phyloP scores from a whole-genome alignment of 257 asterid genomes.

The Solanum boliviense region DNA sequence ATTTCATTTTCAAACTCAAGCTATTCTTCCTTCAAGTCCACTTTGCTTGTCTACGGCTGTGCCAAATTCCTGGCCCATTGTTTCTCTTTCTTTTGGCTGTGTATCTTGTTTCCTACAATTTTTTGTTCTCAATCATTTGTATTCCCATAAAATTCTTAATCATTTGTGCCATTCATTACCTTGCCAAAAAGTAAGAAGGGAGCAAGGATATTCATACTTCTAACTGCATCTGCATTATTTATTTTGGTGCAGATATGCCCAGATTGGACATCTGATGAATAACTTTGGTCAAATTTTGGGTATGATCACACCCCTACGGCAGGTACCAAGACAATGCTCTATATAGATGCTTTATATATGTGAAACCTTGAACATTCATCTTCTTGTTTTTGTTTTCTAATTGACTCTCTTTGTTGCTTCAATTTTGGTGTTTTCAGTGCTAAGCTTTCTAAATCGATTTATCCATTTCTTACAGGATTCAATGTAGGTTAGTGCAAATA shows the following conservation, averaged over 20 bases:
- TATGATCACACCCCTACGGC: not conserved
- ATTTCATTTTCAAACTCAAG: not conserved
- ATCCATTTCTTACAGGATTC: not conserved
- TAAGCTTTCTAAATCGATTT: not conserved
- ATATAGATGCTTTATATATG: not conserved
- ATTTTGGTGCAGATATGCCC: not conserved
- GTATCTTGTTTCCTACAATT: not conserved
- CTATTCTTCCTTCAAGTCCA: not conserved
- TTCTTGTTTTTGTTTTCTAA: not conserved
- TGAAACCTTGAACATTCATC: not conserved
- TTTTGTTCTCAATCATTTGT: not conserved
- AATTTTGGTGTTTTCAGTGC: not conserved
- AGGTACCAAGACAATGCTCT: not conserved
- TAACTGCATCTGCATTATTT: not conserved
- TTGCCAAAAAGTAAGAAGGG: not conserved
- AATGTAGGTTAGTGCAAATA: not conserved
- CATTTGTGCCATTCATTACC: not conserved
- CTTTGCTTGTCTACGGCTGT: not conserved
- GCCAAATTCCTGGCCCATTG: not conserved
- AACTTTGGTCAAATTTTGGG: not conserved
- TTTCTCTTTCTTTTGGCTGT: not conserved
- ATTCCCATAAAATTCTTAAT: not conserved
- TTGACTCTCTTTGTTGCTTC: not conserved
- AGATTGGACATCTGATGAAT: not conserved
- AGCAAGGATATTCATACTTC: not conserved